Evolutionary conservation across 805 yeast genomes (phyloP), one percentile per base, ranked within the genome.

Genomic region (Yarrowia deformans): DNA sequence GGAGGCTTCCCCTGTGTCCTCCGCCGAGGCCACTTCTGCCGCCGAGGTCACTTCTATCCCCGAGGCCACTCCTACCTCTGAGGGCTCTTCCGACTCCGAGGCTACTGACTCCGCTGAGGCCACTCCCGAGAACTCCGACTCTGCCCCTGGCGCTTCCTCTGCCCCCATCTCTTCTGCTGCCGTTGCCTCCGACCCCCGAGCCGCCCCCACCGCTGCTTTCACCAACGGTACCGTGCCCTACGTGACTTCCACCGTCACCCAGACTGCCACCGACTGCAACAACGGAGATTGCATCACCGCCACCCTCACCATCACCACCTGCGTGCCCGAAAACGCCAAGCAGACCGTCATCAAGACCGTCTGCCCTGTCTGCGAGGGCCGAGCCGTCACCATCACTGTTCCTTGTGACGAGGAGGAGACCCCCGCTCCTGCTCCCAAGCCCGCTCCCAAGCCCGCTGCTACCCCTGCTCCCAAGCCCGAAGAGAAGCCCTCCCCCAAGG

Each of bases 361-460:
- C 39, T 50, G 55, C 14, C 55, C 55, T 39, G n/a, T n/a, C 29
- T 50, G 56, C 56, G 56, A 50, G 56, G 56, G 56, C 56, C 56
- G 40, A 34, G 34, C 56, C 56, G 56, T 50, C 16, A 50, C 56
- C 56, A 50, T 50, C 56, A 50, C 56, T 42, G 56, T 50, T 12
- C 56, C 56, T 8, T 50, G 56, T 18, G 56, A 50, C 16, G 56
- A 34, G 3, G 56, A 50, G 40, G 40, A 10, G 8, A 34, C 56
- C 34, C 55, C 54, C 23, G 54, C 54, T 29, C 54, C 54, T 9
- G 35, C 54, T 16, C 54, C 55, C 39, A 34, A 50, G 55, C 55
- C 55, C n/a, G 50, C 55, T 9, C 23, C 58, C 43, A 34, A 35
- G 42, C 56, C 56, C 18, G 56, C 40, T 10, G 10, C 55, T 8